Evolutionary conservation across 2,329 filamentous ascomycete genomes (phyloP).

Genomic region (Sarocladiaceae sp.): DNA sequence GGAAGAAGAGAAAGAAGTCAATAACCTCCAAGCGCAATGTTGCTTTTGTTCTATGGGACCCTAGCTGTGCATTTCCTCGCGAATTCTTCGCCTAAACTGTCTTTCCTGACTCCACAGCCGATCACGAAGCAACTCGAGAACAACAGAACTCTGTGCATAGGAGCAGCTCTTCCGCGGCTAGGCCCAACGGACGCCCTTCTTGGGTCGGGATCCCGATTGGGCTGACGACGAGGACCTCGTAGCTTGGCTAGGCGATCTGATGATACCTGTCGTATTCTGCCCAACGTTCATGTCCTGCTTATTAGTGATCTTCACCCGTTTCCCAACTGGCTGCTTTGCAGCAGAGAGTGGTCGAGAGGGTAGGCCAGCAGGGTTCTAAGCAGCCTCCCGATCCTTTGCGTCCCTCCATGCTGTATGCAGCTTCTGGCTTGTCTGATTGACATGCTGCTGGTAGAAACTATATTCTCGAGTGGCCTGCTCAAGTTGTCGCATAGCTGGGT

Average conservation of each 20-base stretch:
- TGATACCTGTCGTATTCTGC: too few species aligned
- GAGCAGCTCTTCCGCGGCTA: too few species aligned
- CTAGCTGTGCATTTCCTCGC: too few species aligned
- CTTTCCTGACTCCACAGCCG: too few species aligned
- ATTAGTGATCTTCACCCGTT: conserved; percentile 12
- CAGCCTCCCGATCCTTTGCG: not conserved
- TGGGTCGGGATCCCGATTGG: too few species aligned
- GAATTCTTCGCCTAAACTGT: too few species aligned
- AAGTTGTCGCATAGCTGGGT: not conserved
- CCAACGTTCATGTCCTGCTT: too few species aligned
- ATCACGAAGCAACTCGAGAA: too few species aligned
- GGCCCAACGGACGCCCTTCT: too few species aligned
- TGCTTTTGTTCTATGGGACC: conserved; percentile 27
- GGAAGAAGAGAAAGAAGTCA: conserved; percentile 22
- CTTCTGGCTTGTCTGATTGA: not conserved
- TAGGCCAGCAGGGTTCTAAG: conserved; percentile 3
- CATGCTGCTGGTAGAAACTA: conserved; percentile 1
- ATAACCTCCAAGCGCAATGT: conserved; percentile 23
- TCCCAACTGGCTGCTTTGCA: conserved; percentile 2
- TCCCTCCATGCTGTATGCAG: not conserved
- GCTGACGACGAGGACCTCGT: too few species aligned
- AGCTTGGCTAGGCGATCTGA: too few species aligned
- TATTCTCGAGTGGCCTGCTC: not conserved
- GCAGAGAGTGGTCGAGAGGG: not conserved
- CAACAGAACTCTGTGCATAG: too few species aligned